Conservation (phyloP, 2,329 filamentous ascomycete species). For the Hymenoscyphus infarciens region DNA sequence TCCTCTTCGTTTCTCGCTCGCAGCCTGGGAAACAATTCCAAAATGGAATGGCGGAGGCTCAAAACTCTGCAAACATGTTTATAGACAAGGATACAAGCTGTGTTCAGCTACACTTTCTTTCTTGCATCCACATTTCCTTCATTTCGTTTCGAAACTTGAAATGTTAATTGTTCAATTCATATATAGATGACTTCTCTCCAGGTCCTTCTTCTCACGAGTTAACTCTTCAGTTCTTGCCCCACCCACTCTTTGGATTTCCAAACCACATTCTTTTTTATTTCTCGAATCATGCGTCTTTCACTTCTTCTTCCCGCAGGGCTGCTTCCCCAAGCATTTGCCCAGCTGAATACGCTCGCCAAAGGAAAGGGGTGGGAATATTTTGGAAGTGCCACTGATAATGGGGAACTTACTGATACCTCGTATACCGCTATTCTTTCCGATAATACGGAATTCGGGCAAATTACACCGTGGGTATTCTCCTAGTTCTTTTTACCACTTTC, state of each 20-base stretch:
- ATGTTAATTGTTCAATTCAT: not conserved
- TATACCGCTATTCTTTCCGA: conserved; percentile 55
- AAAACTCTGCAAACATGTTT: not conserved
- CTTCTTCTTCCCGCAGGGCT: conserved; percentile 8
- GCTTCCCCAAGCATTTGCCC: conserved; percentile 27
- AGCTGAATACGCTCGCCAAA: conserved; percentile 52
- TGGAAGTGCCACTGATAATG: conserved; percentile 56
- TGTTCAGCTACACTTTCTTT: not conserved
- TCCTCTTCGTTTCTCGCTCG: not conserved
- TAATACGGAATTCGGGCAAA: conserved; percentile 56
- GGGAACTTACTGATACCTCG: conserved; percentile 44
- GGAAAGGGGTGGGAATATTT: conserved; percentile 54
- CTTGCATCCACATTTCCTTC: not conserved
- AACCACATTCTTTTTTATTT: not conserved
- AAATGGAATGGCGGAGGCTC: not conserved
- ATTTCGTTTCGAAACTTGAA: not conserved
- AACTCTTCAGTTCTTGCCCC: not conserved
- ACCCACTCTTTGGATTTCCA: not conserved
- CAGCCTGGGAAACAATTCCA: not conserved
- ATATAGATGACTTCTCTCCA: not conserved
- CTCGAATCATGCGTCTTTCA: not conserved
- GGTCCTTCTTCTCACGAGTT: not conserved
- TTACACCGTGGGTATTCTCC: conserved; percentile 46
- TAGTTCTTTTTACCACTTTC: no score
- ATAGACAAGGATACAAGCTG: not conserved